Evolutionary conservation across 106 monocot genomes (phyloP).

Genomic region (Allium sativum): DNA sequence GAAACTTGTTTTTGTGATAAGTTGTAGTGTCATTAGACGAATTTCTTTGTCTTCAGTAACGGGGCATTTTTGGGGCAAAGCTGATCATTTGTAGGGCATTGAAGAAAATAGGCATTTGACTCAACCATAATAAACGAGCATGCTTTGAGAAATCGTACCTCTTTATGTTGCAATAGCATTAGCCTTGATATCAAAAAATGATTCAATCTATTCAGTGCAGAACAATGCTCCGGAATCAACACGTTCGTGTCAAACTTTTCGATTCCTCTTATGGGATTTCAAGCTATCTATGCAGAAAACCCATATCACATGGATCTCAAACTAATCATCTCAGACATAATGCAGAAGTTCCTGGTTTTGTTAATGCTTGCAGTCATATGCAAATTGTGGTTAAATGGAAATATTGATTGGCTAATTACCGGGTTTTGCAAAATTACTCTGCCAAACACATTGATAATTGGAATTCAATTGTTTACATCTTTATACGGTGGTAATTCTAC

Average conservation of each 20-base stretch:
- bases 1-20: no score
- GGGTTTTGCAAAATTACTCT: slow-evolving; percentile 39
- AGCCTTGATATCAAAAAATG: slow-evolving; percentile 53
- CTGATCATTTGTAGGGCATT: no score
- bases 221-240: slow-evolving; percentile 61
- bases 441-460: slow-evolving; percentile 47
- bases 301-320: slow-evolving; percentile 49
- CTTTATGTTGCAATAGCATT: slow-evolving; percentile 53
- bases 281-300: slow-evolving; percentile 58
- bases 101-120: no score
- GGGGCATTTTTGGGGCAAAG: no score
- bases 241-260: slow-evolving; percentile 74
- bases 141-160: slow-evolving; percentile 51
- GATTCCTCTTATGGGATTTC: slow-evolving; percentile 57
- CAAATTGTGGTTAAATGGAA: no score
- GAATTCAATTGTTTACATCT: slow-evolving; percentile 35
- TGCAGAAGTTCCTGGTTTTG: no score
- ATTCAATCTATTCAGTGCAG: slow-evolving; percentile 56
- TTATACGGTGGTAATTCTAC: slow-evolving; percentile 41
- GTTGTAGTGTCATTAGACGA: no score
- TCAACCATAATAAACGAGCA: no score
- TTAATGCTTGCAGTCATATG: no score
- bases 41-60: no score
- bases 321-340: no score
- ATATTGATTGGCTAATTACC: slow-evolving; percentile 35